phyloP scores from a whole-genome alignment of 495 filamentous ascomycete species.

The Neurospora terricola region DNA sequence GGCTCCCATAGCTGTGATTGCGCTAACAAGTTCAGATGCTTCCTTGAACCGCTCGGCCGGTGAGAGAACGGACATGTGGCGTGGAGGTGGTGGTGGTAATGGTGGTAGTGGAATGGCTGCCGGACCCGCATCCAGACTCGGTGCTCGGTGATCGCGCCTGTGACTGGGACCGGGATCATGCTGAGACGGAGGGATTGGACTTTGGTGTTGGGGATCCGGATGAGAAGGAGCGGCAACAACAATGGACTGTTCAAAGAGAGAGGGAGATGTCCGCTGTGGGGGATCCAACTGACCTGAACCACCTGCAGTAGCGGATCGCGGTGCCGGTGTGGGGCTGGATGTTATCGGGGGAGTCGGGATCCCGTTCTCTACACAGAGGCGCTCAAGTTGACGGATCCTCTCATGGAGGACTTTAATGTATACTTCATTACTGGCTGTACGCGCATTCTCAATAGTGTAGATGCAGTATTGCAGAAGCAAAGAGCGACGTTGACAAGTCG shows the following conservation, averaged over 20 bases:
- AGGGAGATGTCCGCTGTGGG: background rate
- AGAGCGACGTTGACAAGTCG: conserved; percentile 28
- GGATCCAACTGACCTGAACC: background rate
- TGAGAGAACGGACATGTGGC: background rate
- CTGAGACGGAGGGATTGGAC: background rate
- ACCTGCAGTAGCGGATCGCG: background rate
- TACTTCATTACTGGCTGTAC: conserved; percentile 29
- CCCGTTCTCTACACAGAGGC: conserved; percentile 22
- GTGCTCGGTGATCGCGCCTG: background rate
- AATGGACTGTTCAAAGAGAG: background rate
- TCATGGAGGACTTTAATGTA: conserved; percentile 29
- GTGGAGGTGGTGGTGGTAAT: background rate
- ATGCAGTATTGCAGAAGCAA: conserved; percentile 27
- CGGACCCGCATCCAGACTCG: background rate
- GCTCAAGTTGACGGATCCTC: conserved; percentile 30
- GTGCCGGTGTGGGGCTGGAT: conserved; percentile 1
- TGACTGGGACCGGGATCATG: background rate
- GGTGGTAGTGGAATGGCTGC: background rate
- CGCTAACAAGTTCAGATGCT: conserved; percentile 14
- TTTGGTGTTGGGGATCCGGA: background rate
- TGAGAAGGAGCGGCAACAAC: background rate
- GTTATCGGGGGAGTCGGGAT: conserved; percentile 14
- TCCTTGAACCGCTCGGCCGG: background rate
- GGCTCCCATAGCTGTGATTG: conserved; percentile 30
- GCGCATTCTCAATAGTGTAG: conserved; percentile 27